Evolutionary conservation across 1,139 yeast genomes (phyloP).

Genomic region (Yamadazyma blattariae): DNA sequence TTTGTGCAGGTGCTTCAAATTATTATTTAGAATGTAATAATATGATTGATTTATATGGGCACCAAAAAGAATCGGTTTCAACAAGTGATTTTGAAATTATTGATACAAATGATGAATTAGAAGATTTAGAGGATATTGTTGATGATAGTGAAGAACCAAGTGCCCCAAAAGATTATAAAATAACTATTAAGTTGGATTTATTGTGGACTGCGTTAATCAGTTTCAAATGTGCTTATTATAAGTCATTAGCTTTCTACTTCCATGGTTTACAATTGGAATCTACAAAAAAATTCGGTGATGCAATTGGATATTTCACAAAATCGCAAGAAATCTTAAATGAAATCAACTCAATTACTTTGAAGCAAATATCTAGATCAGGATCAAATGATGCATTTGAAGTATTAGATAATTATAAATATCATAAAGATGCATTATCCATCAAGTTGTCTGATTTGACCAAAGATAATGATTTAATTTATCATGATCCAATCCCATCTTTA

Average conservation of each 20-base stretch:
- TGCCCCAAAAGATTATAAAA: constrained; percentile 33
- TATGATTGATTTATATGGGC: constrained; percentile 21
- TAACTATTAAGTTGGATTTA: constrained; percentile 44
- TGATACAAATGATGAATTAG: constrained; percentile 18
- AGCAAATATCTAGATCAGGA: constrained; percentile 25
- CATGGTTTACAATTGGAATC: constrained; percentile 50
- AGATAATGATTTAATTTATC: constrained; percentile 89
- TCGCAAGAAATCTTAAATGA: constrained; percentile 42
- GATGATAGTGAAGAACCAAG: constrained; percentile 11
- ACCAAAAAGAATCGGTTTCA: constrained; percentile 10
- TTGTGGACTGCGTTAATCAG: constrained; percentile 43
- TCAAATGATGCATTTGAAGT: constrained; percentile 33
- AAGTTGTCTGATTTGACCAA: constrained; percentile 54
- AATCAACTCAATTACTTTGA: constrained; percentile 23
- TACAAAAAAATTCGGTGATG: constrained; percentile 64
- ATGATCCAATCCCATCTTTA: constrained; percentile 65
- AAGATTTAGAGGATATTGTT: constrained; percentile 16
- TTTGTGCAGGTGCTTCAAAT: constrained; percentile 60
- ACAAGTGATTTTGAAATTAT: constrained; percentile 18
- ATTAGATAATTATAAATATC: constrained; percentile 43
- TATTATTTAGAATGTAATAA: constrained; percentile 51
- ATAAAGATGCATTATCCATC: constrained; percentile 42
- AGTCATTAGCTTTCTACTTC: constrained; percentile 46
- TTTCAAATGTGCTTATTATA: constrained; percentile 49
- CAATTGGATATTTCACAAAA: constrained; percentile 63